Conservation (phyloP, 352 stramenopile genomes). For the Saprolegnia parasitica region DNA sequence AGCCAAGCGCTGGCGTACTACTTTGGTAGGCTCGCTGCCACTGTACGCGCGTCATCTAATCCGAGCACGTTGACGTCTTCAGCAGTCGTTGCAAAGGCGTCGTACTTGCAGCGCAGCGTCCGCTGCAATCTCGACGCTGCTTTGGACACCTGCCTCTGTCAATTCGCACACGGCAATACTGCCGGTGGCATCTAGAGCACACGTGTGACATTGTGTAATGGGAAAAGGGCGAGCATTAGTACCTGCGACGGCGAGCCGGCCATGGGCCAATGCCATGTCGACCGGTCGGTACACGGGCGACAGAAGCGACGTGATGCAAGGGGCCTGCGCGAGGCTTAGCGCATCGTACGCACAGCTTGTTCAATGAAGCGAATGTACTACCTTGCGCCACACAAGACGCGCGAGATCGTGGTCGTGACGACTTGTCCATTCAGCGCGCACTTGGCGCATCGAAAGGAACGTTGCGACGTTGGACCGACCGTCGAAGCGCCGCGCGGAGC, state of each 20-base stretch:
- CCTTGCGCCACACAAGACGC: background rate
- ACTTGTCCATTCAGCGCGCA: background rate
- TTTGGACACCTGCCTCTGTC: background rate
- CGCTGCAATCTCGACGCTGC: background rate
- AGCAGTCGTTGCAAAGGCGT: background rate
- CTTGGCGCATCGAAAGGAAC: background rate
- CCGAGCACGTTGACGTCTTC: background rate
- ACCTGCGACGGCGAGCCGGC: background rate
- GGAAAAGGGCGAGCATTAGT: background rate
- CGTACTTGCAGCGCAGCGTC: background rate
- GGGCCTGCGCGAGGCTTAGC: background rate
- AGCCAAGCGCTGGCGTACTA: background rate
- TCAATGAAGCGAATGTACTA: too few species aligned
- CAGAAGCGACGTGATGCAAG: background rate
- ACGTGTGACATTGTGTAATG: background rate
- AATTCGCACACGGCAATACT: background rate
- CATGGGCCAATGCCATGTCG: background rate
- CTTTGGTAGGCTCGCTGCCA: background rate
- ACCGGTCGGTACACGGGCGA: background rate
- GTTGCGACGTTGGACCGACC: background rate
- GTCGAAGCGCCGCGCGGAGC: background rate
- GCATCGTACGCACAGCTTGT: background rate
- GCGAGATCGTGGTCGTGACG: background rate
- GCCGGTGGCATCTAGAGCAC: background rate
- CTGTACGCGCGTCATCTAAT: background rate